phyloP scores from a whole-genome alignment of 192 early-diverging fungal genomes.

The Dispira simplex region DNA sequence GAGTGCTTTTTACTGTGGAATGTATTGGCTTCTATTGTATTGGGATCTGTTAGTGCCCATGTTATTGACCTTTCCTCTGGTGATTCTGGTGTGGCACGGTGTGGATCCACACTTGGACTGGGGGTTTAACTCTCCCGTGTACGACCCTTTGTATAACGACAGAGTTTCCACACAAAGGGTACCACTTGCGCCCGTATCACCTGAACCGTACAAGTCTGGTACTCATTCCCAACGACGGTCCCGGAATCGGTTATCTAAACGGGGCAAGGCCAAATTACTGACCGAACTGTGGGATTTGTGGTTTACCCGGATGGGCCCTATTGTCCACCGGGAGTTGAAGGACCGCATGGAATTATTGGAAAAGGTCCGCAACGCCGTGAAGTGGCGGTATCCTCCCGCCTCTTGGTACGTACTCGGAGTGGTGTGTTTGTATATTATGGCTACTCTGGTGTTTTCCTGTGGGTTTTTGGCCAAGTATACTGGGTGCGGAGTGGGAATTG shows the following conservation, averaged over 20 bases:
- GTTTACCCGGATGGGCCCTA: constrained; percentile 1
- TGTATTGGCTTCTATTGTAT: background rate
- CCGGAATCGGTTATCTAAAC: background rate
- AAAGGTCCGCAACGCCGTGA: constrained; percentile 9
- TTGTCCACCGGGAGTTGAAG: constrained; percentile 9
- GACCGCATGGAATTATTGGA: constrained; percentile 10
- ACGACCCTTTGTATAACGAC: background rate
- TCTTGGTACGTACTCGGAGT: constrained; percentile 17
- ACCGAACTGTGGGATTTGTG: constrained; percentile 6
- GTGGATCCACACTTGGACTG: background rate
- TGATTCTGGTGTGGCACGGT: background rate
- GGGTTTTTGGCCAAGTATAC: constrained; percentile 16
- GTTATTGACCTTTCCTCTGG: background rate
- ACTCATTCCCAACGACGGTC: background rate
- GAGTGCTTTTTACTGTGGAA: background rate
- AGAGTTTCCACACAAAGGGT: background rate
- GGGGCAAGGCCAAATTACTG: background rate
- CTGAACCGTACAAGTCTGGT: too few species aligned
- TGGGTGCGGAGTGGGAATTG: constrained; percentile 20
- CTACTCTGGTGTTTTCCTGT: constrained; percentile 13
- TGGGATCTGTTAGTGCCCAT: background rate
- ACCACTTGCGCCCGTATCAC: too few species aligned
- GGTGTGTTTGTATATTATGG: constrained; percentile 16
- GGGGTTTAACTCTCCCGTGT: constrained; percentile 1
- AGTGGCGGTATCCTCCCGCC: constrained; percentile 1